phyloP scores from a whole-genome alignment of 2,329 filamentous ascomycete genomes.

The Clonostachys sp. region DNA sequence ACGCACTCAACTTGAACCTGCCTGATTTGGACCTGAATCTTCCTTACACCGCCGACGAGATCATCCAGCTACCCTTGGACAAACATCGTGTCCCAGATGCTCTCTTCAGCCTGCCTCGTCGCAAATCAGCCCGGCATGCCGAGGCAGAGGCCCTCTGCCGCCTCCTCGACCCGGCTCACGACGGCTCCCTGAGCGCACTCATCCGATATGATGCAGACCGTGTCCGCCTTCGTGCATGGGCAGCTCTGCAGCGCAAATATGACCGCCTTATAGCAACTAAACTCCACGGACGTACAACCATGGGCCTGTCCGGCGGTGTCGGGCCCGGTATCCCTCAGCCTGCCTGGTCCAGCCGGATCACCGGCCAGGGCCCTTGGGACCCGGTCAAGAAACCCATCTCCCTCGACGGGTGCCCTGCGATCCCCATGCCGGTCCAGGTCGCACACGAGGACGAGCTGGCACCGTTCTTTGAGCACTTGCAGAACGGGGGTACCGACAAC shows the following conservation, averaged over 20 bases:
- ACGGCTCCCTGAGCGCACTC: slow-evolving; percentile 24
- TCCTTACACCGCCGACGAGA: slow-evolving; percentile 25
- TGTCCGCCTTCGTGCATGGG: slow-evolving; percentile 27
- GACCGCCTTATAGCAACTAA: slow-evolving; percentile 22
- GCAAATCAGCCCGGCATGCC: slow-evolving; percentile 21
- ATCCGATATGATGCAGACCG: slow-evolving; percentile 30
- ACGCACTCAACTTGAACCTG: slow-evolving; percentile 15
- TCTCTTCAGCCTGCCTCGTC: slow-evolving; percentile 24
- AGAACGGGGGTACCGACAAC: slow-evolving; percentile 18
- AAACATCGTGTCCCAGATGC: slow-evolving; percentile 19
- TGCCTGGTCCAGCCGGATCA: slow-evolving; percentile 24
- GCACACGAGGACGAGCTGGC: slow-evolving; percentile 20
- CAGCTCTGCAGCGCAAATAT: slow-evolving; percentile 25
- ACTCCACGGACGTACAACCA: slow-evolving; percentile 18
- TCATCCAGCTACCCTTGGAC: slow-evolving; percentile 22
- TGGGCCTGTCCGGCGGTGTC: slow-evolving; percentile 20
- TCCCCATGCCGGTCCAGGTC: slow-evolving; percentile 26
- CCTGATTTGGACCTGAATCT: slow-evolving; percentile 18
- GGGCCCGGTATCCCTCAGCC: slow-evolving; percentile 22
- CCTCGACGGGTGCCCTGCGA: slow-evolving; percentile 18
- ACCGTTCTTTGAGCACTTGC: slow-evolving; percentile 25
- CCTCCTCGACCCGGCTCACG: slow-evolving; percentile 24
- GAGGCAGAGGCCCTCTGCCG: slow-evolving; percentile 22
- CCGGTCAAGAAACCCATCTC: slow-evolving; percentile 20
- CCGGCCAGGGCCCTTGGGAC: slow-evolving; percentile 25